phyloP scores from a whole-genome alignment of 106 monocot genomes.

The Phalaenopsis equestris region DNA sequence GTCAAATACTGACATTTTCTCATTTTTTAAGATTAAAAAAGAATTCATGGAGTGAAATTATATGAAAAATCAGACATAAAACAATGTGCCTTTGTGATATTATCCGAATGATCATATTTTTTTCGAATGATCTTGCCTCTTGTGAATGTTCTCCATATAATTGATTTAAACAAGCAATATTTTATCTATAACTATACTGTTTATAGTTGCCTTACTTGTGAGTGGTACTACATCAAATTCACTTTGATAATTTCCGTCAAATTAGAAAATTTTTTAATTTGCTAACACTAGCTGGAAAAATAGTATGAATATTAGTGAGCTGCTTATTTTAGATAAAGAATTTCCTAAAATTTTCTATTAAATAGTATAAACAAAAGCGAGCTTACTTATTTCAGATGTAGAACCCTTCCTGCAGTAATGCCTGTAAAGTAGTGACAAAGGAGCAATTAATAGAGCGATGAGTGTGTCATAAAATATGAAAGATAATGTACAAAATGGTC shows the following conservation, averaged over 20 bases:
- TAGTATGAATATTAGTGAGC: slow-evolving; percentile 8
- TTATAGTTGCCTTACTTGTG: neutral
- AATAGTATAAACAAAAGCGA: neutral
- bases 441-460: neutral
- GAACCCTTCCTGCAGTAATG: slow-evolving; percentile 92
- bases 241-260: neutral
- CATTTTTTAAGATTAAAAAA: neutral
- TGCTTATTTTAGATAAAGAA: slow-evolving; percentile 67
- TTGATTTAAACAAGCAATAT: neutral
- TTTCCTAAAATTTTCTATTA: neutral
- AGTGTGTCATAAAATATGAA: slow-evolving; percentile 8
- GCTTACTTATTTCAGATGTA: slow-evolving; percentile 71
- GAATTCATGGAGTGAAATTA: neutral
- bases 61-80: neutral
- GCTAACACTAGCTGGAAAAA: neutral
- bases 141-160: neutral
- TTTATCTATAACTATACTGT: neutral
- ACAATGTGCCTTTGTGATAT: neutral
- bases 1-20: neutral
- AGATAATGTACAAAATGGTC: neutral
- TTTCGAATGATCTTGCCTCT: neutral
- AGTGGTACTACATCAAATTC: neutral
- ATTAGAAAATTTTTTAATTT: neutral
- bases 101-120: neutral
- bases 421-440: slow-evolving; percentile 30